phyloP scores from a whole-genome alignment of 2,329 filamentous ascomycete species.

The Passalora sequoiae region DNA sequence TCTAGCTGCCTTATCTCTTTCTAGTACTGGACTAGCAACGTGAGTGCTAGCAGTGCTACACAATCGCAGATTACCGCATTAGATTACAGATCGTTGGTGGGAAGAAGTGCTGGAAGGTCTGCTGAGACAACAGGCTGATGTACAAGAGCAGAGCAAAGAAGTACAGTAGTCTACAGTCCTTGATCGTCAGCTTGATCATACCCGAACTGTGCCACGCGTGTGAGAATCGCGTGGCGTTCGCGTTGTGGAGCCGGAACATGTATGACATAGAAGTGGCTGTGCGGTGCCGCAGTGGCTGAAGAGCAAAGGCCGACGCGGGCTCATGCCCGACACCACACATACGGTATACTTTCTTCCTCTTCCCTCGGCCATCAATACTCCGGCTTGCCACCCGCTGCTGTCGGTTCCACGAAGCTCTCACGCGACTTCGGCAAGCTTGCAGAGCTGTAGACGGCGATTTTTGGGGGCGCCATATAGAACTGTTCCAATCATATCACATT shows the following conservation, averaged over 20 bases:
- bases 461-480: neutral
- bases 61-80: slow-evolving; percentile 35
- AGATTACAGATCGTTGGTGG: slow-evolving; percentile 55
- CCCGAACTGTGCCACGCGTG: slow-evolving; percentile 41
- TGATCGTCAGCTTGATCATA: slow-evolving; percentile 46
- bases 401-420: too few species aligned
- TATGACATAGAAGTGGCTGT: neutral
- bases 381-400: too few species aligned
- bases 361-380: neutral
- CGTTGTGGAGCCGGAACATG: neutral
- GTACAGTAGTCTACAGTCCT: slow-evolving; percentile 49
- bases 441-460: neutral
- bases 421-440: neutral
- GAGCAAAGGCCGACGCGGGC: slow-evolving; percentile 2
- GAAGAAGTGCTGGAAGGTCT: slow-evolving; percentile 55
- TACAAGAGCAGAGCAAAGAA: slow-evolving; percentile 54
- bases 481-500: neutral
- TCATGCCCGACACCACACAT: too few species aligned
- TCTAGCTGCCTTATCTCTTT: slow-evolving; percentile 35
- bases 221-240: slow-evolving; percentile 2
- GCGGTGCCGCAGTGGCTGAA: neutral
- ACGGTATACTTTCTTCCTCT: neutral
- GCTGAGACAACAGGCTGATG: slow-evolving; percentile 46
- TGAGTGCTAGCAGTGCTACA: slow-evolving; percentile 34
- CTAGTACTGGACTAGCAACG: slow-evolving; percentile 33